A percentile compares a stretch with the other conserved stretches of the same genome.
Evolutionary conservation across 768 basidiomycete genomes (phyloP).

Genomic region (Lactarius pseudohatsudake): DNA sequence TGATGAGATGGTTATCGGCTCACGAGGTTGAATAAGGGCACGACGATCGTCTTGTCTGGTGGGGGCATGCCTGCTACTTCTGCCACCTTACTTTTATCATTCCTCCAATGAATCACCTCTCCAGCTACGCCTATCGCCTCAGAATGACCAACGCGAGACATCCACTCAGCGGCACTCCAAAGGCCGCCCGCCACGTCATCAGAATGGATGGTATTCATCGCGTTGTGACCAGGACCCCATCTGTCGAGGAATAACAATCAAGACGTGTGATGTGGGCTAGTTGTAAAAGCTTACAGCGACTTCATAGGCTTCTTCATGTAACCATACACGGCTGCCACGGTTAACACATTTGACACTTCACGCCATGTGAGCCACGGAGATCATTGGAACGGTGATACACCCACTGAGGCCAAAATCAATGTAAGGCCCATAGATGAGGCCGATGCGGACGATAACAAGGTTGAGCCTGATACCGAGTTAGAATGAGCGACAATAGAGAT

Average conservation of each 20-base stretch:
- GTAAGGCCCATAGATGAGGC: conserved; percentile 81
- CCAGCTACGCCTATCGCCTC: conserved; percentile 67
- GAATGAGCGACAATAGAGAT: conserved; percentile 9
- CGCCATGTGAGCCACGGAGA: conserved; percentile 2
- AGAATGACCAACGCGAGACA: conserved; percentile 57
- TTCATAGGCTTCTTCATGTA: conserved; percentile 84
- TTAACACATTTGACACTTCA: conserved; percentile 67
- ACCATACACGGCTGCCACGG: conserved; percentile 78
- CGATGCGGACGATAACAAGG: conserved; percentile 73
- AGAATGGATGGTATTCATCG: conserved; percentile 72
- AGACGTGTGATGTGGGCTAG: conserved; percentile 3
- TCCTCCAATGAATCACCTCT: conserved; percentile 63
- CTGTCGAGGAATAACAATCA: conserved; percentile 38
- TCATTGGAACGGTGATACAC: conserved; percentile 1
- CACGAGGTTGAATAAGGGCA: conserved; percentile 83
- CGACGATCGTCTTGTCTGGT: conserved; percentile 56
- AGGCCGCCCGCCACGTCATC: conserved; percentile 77
- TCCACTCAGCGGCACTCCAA: conserved; percentile 80
- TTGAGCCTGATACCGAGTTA: conserved; percentile 54
- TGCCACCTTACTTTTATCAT: conserved; percentile 66
- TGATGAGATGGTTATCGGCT: conserved; percentile 27
- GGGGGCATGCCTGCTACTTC: conserved; percentile 63
- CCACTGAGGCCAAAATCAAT: conserved; percentile 54
- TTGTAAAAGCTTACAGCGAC: conserved; percentile 56
- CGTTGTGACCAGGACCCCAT: conserved; percentile 77